A percentile compares a stretch with the other conserved stretches of the same genome.
phyloP scores from a whole-genome alignment of 2,329 filamentous ascomycete species.

The Fusarium tuaranense region DNA sequence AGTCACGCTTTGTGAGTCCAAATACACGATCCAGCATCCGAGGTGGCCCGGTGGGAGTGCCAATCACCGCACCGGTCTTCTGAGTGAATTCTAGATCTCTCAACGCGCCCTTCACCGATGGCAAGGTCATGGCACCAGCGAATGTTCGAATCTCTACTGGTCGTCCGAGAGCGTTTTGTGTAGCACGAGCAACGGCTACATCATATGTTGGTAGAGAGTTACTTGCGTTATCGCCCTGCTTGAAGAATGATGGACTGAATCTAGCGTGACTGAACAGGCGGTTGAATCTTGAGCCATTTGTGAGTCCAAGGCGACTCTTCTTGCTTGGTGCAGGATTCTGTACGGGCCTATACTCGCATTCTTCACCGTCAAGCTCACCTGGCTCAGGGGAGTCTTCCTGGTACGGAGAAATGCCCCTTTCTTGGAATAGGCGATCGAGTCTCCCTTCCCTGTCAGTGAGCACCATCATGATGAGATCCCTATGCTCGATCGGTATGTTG shows the following conservation, averaged over 20 bases:
- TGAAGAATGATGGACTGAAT: background rate
- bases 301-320: conserved; percentile 1
- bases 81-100: conserved; percentile 9
- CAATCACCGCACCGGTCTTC: background rate
- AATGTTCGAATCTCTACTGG: background rate
- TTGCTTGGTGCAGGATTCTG: background rate
- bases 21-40: background rate
- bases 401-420: conserved; percentile 6
- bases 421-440: conserved; percentile 5
- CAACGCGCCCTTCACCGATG: background rate
- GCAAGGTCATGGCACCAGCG: background rate
- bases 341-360: background rate
- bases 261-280: conserved; percentile 3
- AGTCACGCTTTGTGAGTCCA: background rate
- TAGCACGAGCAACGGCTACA: background rate
- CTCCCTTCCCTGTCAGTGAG: background rate
- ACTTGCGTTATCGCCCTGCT: background rate
- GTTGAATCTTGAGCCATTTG: conserved; percentile 1
- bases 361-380: background rate
- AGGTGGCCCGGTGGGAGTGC: background rate
- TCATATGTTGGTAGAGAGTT: background rate
- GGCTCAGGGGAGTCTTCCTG: background rate
- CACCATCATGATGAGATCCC: background rate
- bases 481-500: background rate
- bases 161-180: background rate